Evolutionary conservation across 331 rosid species (phyloP), one percentile per base, ranked within the genome.

Genomic region (Prunus yedoensis): DNA sequence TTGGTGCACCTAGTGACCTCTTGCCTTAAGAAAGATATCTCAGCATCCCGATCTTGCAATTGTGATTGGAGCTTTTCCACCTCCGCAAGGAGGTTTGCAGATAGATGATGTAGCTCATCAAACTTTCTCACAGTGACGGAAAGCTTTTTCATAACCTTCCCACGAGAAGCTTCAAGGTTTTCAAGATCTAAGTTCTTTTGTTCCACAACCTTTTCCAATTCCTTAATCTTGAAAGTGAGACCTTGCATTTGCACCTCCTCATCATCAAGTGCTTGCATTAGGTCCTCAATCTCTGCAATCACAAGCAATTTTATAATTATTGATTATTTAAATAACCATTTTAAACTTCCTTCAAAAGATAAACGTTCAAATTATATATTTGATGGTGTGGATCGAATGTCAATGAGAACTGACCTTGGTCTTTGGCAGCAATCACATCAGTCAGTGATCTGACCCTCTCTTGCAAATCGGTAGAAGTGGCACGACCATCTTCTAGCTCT

Each of bases 221-320:
- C 97, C 77, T 71, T 90, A 58, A 77, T 79, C 92, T 87, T 92
- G 76, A 71, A 83, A 1, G 80, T 88, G 83, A 82, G 76, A 71
- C 82, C 91, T 79, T 92, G 97, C 94, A 95, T 90, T 87, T 90
- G 97, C 59, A 75, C 74, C 87, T 95, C 99, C 78, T 92, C 99
- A 81, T 90, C 99, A 72, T 95, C 99, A 76, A 95, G 94, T 53
- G 99, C 97, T 80, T 90, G 97, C 92, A 93, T 90, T 30, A 95
- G 87, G 12, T 88, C 79, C 83, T 95, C 97, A 74, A 92, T 89
- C 88, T 95, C 99, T 95, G 91, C 80, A 50, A 79, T 75, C 86
- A 83, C 68, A 76, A 70, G n/a, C 20, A 75, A 60, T 50, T 58
- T 71, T 61, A 81, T 56, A 60, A 76, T 76, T 47, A 63, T 45